These are phyloP conservation scores for Gossypium schwendimanii DNA, from an alignment of 441 rosid species.

Conservation along the genomic window DNA sequence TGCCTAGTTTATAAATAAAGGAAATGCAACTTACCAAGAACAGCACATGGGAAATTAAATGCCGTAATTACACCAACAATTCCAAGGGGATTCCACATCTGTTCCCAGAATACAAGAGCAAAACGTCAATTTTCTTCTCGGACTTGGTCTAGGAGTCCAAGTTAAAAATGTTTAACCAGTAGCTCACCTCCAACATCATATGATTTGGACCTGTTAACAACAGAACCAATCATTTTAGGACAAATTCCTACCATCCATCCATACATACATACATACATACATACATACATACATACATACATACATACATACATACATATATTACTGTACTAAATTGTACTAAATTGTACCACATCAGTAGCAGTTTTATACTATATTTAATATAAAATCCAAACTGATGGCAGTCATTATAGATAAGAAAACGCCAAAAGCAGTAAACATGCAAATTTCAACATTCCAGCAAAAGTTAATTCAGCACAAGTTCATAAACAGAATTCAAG, in stretches of 20 bases:
- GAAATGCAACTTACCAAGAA: constrained; percentile 61
- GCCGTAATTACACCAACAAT: constrained; percentile 95
- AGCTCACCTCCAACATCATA: constrained; percentile 81
- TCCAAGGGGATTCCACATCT: constrained; percentile 99
- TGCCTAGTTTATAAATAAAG: constrained; percentile 9
- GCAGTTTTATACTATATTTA: background rate
- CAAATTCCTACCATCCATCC: background rate
- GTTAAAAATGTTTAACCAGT: constrained; percentile 14
- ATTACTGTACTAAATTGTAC: background rate
- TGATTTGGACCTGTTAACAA: constrained; percentile 80
- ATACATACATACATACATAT: background rate
- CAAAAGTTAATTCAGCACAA: background rate
- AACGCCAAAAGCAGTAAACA: background rate
- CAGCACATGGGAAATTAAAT: constrained; percentile 93
- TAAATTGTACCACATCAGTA: background rate
- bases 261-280: background rate
- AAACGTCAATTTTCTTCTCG: constrained; percentile 5
- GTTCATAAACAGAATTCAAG: background rate
- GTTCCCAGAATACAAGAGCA: constrained; percentile 17
- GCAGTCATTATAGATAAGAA: background rate
- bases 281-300: background rate
- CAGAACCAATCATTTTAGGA: constrained; percentile 19
- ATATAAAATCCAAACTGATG: background rate
- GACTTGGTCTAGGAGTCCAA: background rate
- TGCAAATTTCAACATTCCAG: background rate